Conservation (phyloP, 305 asterid genomes). For the Plantago coronopus region DNA sequence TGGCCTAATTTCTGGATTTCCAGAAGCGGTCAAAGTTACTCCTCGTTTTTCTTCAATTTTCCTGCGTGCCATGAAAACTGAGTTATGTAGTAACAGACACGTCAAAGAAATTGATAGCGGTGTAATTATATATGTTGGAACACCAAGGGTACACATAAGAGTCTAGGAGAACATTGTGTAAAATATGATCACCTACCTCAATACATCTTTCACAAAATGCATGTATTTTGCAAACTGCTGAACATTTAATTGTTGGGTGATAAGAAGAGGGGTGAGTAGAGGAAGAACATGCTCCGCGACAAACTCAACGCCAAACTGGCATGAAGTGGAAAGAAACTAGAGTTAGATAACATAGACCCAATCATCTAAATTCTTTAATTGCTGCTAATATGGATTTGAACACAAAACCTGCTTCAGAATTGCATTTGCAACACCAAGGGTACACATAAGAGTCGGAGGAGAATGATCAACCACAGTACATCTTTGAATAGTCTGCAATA, state of each 20-base stretch:
- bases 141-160: too few species aligned
- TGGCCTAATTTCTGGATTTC: constrained; percentile 50
- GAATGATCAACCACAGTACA: constrained; percentile 97
- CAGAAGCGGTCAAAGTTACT: constrained; percentile 65
- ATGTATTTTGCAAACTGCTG: constrained; percentile 97
- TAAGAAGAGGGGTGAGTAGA: constrained; percentile 74
- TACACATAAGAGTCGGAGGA: constrained; percentile 99
- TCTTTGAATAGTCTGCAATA: constrained; percentile 83
- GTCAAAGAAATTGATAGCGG: constrained; percentile 4
- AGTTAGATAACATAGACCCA: constrained; percentile 21
- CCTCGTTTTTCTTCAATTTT: constrained; percentile 97
- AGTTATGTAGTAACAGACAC: constrained; percentile 2
- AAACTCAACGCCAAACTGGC: constrained; percentile 89
- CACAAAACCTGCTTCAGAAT: constrained; percentile 75
- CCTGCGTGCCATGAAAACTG: constrained; percentile 36
- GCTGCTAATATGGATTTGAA: constrained; percentile 17
- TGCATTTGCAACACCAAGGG: constrained; percentile 91
- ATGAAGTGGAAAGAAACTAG: constrained; percentile 27
- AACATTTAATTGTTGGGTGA: constrained; percentile 85
- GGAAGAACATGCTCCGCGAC: constrained; percentile 88
- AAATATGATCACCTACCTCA: constrained; percentile 51
- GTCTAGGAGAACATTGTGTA: constrained; percentile 6
- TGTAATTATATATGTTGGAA: not conserved
- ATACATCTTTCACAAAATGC: constrained; percentile 84
- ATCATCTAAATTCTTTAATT: constrained; percentile 5